Base-by-base conservation (phyloP, 805 yeast genomes). In the Zygotorulaspora chibaensis region DNA sequence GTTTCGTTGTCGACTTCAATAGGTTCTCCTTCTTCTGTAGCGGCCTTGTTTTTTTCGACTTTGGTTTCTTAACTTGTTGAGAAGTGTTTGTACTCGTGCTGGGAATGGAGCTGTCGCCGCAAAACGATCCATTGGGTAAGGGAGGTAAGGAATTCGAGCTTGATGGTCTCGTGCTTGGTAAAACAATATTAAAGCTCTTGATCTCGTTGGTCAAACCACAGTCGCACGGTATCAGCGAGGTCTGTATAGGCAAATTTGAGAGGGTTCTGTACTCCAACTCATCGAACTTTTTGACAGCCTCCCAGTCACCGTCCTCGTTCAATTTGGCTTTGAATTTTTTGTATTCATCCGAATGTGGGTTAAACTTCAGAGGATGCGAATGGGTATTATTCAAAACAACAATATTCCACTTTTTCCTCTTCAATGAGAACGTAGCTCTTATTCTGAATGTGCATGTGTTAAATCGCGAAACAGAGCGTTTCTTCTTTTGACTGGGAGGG, bases 381-480 rank as follows among this genome's bases (percentile, higher is more conserved):
- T 82, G 88, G 4, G 62, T 60, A 52, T 79, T 82, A 60, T 79
- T 77, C 30, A 82, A 73, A 13, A 82, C 77, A 16, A 78, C 83
- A 27, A 82, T 67, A 12, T 78, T 68, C 88, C 88, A 82, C 44
- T 68, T 65, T 47, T 71, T 66, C 29, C 75, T 69, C 49, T 80
- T 66, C 9, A 76, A 52, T 1, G 82, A 75, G 55, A 67, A 80
- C 52, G 82, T 80, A 2, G 87, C 87, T 44, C 88, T 62, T 35
- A 82, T 72, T 58, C 83, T 69, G 56, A 82, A 82, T 2, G 87
- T 87, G 56, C 87, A 82, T 17, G 71, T 69, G 11, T 67, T 66
- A 43, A 59, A 65, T 44, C 64, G 55, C 15, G 68, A 62, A 2
- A 62, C 66, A 2, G 58, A 47, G 37, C 69, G 52, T 44, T 61